Conservation (phyloP, 352 stramenopile species). For the Albugo laibachii region DNA sequence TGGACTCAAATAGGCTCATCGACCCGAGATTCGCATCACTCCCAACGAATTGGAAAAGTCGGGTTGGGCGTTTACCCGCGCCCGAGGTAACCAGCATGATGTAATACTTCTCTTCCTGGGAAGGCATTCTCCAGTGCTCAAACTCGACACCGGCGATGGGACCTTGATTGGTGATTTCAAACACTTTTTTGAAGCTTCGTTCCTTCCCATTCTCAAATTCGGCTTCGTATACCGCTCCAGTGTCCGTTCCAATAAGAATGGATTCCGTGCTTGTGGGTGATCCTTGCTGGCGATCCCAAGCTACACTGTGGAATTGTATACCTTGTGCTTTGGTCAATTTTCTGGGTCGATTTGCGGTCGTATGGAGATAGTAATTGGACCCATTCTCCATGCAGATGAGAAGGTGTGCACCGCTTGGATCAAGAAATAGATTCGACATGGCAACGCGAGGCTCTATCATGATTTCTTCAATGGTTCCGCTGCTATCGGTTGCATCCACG, state of each 20-base stretch:
- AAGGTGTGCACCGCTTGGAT: slow-evolving; percentile 60
- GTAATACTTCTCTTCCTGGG: slow-evolving; percentile 37
- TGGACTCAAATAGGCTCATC: slow-evolving; percentile 44
- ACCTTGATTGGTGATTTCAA: slow-evolving; percentile 77
- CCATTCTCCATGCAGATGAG: slow-evolving; percentile 78
- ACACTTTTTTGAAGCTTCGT: slow-evolving; percentile 71
- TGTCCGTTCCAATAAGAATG: slow-evolving; percentile 65
- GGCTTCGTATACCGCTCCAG: slow-evolving; percentile 57
- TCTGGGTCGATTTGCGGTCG: slow-evolving; percentile 44
- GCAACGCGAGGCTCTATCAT: slow-evolving; percentile 76
- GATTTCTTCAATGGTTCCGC: slow-evolving; percentile 61
- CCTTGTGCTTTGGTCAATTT: slow-evolving; percentile 74
- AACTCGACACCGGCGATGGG: slow-evolving; percentile 65
- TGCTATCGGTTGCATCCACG: slow-evolving; percentile 54
- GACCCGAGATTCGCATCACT: slow-evolving; percentile 5
- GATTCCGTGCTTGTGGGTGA: slow-evolving; percentile 31
- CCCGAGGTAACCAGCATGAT: slow-evolving; percentile 73
- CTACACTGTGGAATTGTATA: slow-evolving; percentile 56
- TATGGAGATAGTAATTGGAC: slow-evolving; percentile 73
- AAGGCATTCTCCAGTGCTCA: slow-evolving; percentile 48
- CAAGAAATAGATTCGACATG: slow-evolving; percentile 63
- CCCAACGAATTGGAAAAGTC: slow-evolving; percentile 85
- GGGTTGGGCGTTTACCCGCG: slow-evolving; percentile 66
- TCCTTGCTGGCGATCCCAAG: slow-evolving; percentile 63
- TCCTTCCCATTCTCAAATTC: slow-evolving; percentile 73